These are phyloP conservation scores for Paecilomyces niveus DNA, from an alignment of 2,329 filamentous ascomycete species.

Conservation along the genomic window DNA sequence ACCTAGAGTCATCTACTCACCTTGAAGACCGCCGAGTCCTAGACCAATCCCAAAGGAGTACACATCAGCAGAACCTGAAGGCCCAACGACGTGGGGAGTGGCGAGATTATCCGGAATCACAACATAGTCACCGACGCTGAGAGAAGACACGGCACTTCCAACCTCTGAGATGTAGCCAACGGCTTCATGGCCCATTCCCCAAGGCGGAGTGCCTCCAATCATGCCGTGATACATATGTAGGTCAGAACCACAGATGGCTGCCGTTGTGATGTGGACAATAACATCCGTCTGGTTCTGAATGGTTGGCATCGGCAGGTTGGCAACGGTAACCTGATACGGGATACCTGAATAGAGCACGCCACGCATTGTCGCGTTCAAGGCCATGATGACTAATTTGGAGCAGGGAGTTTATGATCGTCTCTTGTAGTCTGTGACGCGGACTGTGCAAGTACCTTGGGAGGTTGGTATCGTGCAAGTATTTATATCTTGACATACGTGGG, in stretches of 20 bases:
- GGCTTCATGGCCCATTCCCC: slow-evolving; percentile 58
- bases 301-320: slow-evolving; percentile 35
- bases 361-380: no score
- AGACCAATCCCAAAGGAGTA: slow-evolving; percentile 48
- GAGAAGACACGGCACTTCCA: slow-evolving; percentile 52
- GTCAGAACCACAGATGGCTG: slow-evolving; percentile 50
- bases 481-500: no score
- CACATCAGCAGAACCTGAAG: not conserved
- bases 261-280: slow-evolving; percentile 59
- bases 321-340: no score
- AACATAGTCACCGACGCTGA: slow-evolving; percentile 57
- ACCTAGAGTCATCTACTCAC: no score
- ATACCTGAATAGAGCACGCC: no score
- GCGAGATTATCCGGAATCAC: slow-evolving; percentile 62
- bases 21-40: slow-evolving; percentile 45
- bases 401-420: no score
- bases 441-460: no score
- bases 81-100: slow-evolving; percentile 52
- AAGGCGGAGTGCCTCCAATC: slow-evolving; percentile 54
- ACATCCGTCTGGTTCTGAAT: slow-evolving; percentile 59
- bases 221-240: slow-evolving; percentile 59
- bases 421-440: no score
- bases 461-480: no score
- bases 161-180: slow-evolving; percentile 53
- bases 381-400: no score